Conservation (phyloP, 2,329 filamentous ascomycete genomes). For the Stemphylium beticola region DNA sequence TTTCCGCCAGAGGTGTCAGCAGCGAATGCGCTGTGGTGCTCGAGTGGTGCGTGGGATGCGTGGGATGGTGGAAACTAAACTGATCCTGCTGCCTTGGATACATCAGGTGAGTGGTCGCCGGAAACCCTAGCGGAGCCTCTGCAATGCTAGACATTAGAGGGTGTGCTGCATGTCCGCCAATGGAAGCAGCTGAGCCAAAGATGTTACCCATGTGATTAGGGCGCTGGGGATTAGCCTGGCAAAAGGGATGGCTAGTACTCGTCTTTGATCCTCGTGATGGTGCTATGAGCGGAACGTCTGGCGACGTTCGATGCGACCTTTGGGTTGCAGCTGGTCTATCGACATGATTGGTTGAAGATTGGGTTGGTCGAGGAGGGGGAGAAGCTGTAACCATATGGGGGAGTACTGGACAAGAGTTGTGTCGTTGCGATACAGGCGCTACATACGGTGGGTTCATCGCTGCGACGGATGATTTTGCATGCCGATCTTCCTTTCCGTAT, state of each 20-base stretch:
- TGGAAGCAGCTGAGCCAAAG: background rate
- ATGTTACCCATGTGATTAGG: background rate
- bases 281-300: background rate
- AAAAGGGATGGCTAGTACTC: background rate
- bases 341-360: conserved; percentile 15
- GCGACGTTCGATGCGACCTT: background rate
- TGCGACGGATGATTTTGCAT: background rate
- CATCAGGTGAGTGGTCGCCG: background rate
- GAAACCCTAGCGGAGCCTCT: background rate
- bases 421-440: conserved; percentile 5
- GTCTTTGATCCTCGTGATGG: background rate
- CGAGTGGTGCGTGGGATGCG: background rate
- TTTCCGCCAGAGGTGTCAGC: background rate
- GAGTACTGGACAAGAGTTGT: conserved; percentile 30
- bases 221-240: background rate
- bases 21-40: background rate
- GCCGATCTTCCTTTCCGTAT: background rate
- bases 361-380: conserved; percentile 11
- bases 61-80: background rate
- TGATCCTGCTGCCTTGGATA: background rate
- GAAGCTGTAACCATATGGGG: conserved; percentile 14
- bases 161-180: background rate
- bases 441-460: background rate
- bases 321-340: background rate
- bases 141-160: background rate